Conservation (phyloP, 495 filamentous ascomycete genomes). For the Aspergillus taichungensis region DNA sequence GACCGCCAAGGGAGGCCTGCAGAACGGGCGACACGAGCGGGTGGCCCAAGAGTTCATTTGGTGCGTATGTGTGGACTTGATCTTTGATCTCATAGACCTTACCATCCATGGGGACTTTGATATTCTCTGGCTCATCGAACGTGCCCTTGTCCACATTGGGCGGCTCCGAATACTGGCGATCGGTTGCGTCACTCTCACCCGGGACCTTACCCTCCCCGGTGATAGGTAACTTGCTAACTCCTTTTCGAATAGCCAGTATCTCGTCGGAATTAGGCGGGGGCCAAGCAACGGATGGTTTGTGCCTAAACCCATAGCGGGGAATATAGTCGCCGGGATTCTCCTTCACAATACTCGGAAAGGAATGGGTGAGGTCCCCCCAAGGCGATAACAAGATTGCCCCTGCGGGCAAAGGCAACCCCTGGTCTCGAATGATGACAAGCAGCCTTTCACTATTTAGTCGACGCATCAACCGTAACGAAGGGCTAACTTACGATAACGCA, state of each 20-base stretch:
- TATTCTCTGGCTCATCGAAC: slow-evolving; percentile 26
- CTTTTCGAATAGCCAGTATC: slow-evolving; percentile 34
- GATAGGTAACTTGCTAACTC: slow-evolving; percentile 26
- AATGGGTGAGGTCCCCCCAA: slow-evolving; percentile 91
- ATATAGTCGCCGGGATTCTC: slow-evolving; percentile 78
- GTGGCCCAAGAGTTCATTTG: slow-evolving; percentile 77
- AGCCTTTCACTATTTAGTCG: slow-evolving; percentile 37
- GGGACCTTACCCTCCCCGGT: slow-evolving; percentile 13
- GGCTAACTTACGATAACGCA: slow-evolving; percentile 50
- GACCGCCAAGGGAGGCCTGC: slow-evolving; percentile 77
- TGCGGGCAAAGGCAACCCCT: slow-evolving; percentile 71
- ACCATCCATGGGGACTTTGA: slow-evolving; percentile 58
- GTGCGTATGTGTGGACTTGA: slow-evolving; percentile 91
- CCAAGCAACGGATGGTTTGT: slow-evolving; percentile 77
- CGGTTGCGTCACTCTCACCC: slow-evolving; percentile 6
- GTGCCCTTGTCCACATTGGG: slow-evolving; percentile 6
- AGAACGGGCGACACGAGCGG: slow-evolving; percentile 83
- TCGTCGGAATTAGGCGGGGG: slow-evolving; percentile 83
- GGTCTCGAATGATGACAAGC: slow-evolving; percentile 74
- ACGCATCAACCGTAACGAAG: background rate
- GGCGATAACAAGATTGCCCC: slow-evolving; percentile 86
- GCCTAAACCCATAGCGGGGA: slow-evolving; percentile 74
- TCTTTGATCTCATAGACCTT: slow-evolving; percentile 72
- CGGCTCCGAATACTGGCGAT: slow-evolving; percentile 21
- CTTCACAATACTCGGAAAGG: slow-evolving; percentile 76